Evolutionary conservation across 345 rosid genomes (phyloP), one percentile per base, ranked within the genome.

Genomic region (Eucalyptus paniculata): DNA sequence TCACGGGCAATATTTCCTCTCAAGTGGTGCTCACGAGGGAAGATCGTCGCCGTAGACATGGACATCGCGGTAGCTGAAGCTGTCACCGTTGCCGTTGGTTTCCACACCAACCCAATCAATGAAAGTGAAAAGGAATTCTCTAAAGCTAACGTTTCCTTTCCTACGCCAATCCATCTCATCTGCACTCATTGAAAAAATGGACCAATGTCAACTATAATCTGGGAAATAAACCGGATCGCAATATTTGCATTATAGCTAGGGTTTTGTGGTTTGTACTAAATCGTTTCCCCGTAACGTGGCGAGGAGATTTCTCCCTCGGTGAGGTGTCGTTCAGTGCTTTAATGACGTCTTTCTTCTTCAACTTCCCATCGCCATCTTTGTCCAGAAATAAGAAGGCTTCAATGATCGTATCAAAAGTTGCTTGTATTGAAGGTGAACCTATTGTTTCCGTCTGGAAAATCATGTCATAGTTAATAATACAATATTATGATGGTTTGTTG

Each of bases 101-200:
- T 96, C 97, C 89, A 96, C 92, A 58, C 96, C 97, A 40, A 95
- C 97, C 99, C 98, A 95, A 89, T 95, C 87, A 89, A 96, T 89
- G 53, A 96, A 93, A 88, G 97, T 95, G 91, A 95, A 97, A 85
- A 97, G 92, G 92, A 97, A 95, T 90, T 97, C 96, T 86, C 98
- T 93, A 93, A 96, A 96, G 89, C 95, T 95, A 86, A 96, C 97
- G 62, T 91, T 95, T 89, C 98, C 98, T 90, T 94, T 95, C 89
- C 92, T 94, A 91, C 96, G 94, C 97, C 97, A 96, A 90, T 97
- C 98, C 97, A 97, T 94, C 95, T 97, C 99, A 88, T 93, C 99
- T 96, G 96, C 95, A 94, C 91, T 83, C 72, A 47, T 49, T 89
- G 45, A 40, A 49, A 53, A 60, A 83, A 30, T 44, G 19, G 21